Evolutionary conservation across 2,329 filamentous ascomycete genomes (phyloP).

Genomic region (Apiospora sp.): DNA sequence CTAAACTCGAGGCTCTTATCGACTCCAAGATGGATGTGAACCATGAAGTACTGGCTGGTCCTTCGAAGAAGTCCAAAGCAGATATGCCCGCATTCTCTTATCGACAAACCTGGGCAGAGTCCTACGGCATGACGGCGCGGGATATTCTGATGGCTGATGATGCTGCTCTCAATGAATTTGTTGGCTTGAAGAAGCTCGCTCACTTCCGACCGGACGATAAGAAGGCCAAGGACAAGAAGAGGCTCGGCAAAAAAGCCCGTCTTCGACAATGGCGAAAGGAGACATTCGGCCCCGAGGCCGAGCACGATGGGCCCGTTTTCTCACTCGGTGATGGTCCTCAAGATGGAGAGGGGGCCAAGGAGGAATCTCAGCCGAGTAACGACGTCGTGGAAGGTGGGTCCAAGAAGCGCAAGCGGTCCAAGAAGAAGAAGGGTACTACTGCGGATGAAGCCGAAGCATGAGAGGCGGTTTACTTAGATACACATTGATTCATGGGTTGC

Average conservation of each 20-base stretch:
- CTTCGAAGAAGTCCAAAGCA: slow-evolving; percentile 32
- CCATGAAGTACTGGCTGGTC: slow-evolving; percentile 60
- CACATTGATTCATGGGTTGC: neutral
- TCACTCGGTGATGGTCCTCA: slow-evolving; percentile 55
- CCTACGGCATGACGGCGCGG: slow-evolving; percentile 86
- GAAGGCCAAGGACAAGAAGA: slow-evolving; percentile 88
- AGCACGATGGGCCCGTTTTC: slow-evolving; percentile 63
- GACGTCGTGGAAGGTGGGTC: slow-evolving; percentile 47
- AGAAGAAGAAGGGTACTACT: slow-evolving; percentile 34
- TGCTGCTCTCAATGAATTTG: slow-evolving; percentile 85
- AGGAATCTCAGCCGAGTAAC: slow-evolving; percentile 33
- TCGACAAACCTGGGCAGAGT: slow-evolving; percentile 88
- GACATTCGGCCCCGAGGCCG: slow-evolving; percentile 66
- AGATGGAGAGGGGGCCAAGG: slow-evolving; percentile 41
- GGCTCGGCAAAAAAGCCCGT: slow-evolving; percentile 89
- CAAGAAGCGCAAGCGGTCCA: slow-evolving; percentile 45
- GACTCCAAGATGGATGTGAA: slow-evolving; percentile 82
- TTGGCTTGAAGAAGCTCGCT: slow-evolving; percentile 93
- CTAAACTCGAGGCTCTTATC: slow-evolving; percentile 85
- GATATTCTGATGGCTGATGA: slow-evolving; percentile 96
- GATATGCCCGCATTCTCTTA: slow-evolving; percentile 76
- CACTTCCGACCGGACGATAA: slow-evolving; percentile 87
- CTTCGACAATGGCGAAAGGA: slow-evolving; percentile 84
- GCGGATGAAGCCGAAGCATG: neutral
- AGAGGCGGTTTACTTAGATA: neutral